phyloP scores from a whole-genome alignment of 140 eudicot species.

The Anethum foeniculum region DNA sequence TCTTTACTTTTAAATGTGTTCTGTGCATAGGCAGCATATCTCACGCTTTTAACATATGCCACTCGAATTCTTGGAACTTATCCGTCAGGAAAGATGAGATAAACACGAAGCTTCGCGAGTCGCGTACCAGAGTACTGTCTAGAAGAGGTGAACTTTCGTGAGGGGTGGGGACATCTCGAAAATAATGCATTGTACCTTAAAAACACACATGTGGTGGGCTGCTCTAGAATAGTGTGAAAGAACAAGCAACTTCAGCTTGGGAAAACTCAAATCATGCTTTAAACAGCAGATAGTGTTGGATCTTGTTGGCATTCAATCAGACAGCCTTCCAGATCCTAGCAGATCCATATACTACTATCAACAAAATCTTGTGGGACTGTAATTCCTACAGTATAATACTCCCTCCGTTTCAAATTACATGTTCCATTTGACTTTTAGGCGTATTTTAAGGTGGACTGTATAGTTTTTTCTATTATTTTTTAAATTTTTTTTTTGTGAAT shows the following conservation, averaged over 20 bases:
- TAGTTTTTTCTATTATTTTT: no score
- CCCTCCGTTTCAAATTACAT: no score
- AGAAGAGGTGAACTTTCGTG: no score
- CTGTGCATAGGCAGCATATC: not conserved
- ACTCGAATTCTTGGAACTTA: no score
- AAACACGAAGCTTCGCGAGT: not conserved
- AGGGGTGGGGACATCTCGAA: not conserved
- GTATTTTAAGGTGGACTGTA: no score
- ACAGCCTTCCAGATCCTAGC: not conserved
- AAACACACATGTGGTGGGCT: not conserved
- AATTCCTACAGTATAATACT: no score
- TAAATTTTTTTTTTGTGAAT: no score
- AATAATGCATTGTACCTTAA: not conserved
- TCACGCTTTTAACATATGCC: no score
- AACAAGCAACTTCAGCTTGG: not conserved
- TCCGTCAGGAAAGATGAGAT: no score
- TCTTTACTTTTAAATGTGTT: not conserved
- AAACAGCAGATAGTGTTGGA: not conserved
- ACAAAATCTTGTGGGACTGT: no score
- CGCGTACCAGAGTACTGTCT: not conserved
- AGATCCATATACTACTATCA: not conserved
- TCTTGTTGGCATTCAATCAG: not conserved
- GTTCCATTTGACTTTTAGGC: no score
- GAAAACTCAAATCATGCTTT: not conserved
- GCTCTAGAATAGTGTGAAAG: not conserved